Conservation (phyloP, 1,284 basidiomycete species). For the Cutaneotrichosporon sp. region DNA sequence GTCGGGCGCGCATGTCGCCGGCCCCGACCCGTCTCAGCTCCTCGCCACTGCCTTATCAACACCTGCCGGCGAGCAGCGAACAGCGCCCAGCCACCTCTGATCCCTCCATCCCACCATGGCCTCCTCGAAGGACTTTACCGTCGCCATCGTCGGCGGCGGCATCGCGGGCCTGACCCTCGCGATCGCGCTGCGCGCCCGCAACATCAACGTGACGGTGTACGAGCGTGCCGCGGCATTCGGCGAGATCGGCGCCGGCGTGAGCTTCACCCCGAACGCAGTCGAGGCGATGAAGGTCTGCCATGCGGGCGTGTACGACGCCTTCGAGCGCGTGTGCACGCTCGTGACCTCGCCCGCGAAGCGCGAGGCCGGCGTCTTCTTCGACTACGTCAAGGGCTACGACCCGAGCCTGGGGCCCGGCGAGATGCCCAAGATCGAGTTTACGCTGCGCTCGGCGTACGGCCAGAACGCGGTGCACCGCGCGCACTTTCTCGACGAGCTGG, state of each 20-base stretch:
- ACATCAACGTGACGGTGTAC: constrained; percentile 22
- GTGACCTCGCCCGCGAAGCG: constrained; percentile 20
- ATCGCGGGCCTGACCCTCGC: constrained; percentile 23
- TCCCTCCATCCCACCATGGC: too few relatives aligned
- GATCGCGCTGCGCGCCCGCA: constrained; percentile 20
- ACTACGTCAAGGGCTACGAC: constrained; percentile 21
- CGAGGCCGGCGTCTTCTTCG: constrained; percentile 14
- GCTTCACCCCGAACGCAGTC: constrained; percentile 25
- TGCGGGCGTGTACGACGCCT: constrained; percentile 21
- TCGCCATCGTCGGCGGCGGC: constrained; percentile 25
- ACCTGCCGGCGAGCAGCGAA: too few relatives aligned
- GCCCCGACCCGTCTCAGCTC: too few relatives aligned
- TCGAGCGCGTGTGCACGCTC: constrained; percentile 22
- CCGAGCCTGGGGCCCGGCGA: background rate
- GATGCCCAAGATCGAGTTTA: constrained; percentile 17
- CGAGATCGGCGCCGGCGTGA: constrained; percentile 29
- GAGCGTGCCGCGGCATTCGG: constrained; percentile 26
- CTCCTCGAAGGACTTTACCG: constrained; percentile 12
- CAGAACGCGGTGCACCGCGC: constrained; percentile 29
- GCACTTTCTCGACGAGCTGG: constrained; percentile 28
- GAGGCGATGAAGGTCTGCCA: constrained; percentile 25
- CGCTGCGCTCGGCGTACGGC: constrained; percentile 11
- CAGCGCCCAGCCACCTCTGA: too few relatives aligned
- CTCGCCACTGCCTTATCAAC: too few relatives aligned
- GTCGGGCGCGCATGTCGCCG: too few relatives aligned